A percentile compares a stretch with the other conserved stretches of the same genome.
These are phyloP conservation scores for Fraxinus platypoda DNA, from an alignment of 305 asterid species.

Conservation along the genomic window DNA sequence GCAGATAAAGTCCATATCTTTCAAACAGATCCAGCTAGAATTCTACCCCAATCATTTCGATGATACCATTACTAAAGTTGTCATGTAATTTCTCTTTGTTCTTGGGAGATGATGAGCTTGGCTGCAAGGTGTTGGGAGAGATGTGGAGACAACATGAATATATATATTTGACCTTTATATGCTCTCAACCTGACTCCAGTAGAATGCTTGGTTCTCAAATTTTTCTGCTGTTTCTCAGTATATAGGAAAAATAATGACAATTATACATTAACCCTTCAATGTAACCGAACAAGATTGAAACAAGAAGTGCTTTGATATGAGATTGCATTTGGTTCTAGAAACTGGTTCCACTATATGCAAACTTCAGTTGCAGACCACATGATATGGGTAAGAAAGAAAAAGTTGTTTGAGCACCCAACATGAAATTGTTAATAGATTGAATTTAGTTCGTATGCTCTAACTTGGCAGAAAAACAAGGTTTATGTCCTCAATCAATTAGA, in stretches of 20 bases:
- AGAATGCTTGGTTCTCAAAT: background rate
- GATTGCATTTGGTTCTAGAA: background rate
- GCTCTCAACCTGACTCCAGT: background rate
- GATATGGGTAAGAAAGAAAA: background rate
- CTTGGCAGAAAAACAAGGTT: background rate
- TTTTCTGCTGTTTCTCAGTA: background rate
- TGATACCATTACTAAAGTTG: background rate
- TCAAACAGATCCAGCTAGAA: background rate
- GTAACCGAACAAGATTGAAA: background rate
- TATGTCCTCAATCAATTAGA: background rate
- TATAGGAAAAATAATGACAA: background rate
- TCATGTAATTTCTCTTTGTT: background rate
- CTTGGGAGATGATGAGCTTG: background rate
- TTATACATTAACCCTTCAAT: background rate
- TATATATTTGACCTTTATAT: background rate
- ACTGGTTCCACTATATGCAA: background rate
- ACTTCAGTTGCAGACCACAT: background rate
- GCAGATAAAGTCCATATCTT: background rate
- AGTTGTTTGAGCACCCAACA: background rate
- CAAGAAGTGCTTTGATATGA: background rate
- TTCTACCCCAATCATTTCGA: background rate
- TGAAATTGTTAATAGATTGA: background rate
- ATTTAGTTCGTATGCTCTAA: background rate
- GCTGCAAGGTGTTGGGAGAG: background rate
- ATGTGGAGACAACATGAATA: background rate